Evolutionary conservation across 345 rosid genomes (phyloP).

Genomic region (Sisymbrium altissimum): DNA sequence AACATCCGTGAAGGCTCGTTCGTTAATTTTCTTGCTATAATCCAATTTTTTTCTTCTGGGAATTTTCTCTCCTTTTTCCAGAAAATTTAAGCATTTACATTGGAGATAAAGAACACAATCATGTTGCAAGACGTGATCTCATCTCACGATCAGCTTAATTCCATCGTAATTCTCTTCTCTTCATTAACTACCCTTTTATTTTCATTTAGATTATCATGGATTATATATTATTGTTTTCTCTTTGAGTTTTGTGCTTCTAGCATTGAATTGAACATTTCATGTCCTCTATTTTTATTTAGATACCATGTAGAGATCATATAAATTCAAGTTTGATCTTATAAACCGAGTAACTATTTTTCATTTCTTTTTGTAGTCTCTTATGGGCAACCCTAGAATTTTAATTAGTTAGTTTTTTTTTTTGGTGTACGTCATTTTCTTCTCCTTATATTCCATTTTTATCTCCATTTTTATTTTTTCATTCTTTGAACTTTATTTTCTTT

Average conservation of each 20-base stretch:
- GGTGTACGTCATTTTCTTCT: slow-evolving; percentile 26
- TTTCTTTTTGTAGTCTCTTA: not conserved
- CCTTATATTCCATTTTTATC: slow-evolving; percentile 19
- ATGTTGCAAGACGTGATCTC: slow-evolving; percentile 26
- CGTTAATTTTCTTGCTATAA: not conserved
- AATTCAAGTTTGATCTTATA: not conserved
- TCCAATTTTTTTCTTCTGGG: not conserved
- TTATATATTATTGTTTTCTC: not conserved
- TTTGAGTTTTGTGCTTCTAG: not conserved
- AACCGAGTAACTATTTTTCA: not conserved
- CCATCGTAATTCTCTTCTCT: slow-evolving; percentile 27
- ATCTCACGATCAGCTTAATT: slow-evolving; percentile 26
- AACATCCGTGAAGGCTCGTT: slow-evolving; percentile 11
- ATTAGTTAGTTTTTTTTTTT: not conserved
- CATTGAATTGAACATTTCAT: not conserved
- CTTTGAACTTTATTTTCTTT: slow-evolving; percentile 6
- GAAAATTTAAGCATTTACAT: slow-evolving; percentile 8
- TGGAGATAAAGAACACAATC: slow-evolving; percentile 5
- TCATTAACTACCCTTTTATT: not conserved
- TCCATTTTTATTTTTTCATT: slow-evolving; percentile 4
- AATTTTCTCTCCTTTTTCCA: not conserved
- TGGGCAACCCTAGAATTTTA: not conserved
- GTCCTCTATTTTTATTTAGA: not conserved
- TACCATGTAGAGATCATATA: not conserved
- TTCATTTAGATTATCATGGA: not conserved